phyloP scores from a whole-genome alignment of 108 stramenopile genomes.

The Heterococcus sp. region DNA sequence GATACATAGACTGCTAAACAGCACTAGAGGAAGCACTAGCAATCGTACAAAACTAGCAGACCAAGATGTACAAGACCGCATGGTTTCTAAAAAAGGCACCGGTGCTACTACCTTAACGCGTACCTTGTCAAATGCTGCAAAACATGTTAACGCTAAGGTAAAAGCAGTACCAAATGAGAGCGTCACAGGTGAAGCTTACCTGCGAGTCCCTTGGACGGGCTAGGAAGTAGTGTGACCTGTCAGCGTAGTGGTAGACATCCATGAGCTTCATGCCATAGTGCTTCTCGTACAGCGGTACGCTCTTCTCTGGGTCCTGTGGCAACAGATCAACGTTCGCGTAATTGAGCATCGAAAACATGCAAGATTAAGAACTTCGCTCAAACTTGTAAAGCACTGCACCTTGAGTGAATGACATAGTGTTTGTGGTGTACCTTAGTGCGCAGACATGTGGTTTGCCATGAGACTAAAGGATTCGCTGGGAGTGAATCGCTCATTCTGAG shows the following conservation, averaged over 20 bases:
- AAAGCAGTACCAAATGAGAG: not conserved
- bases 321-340: too few species aligned
- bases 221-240: conserved; percentile 15
- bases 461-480: too few species aligned
- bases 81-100: not conserved
- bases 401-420: too few species aligned
- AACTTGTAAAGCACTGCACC: too few species aligned
- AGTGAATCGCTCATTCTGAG: too few species aligned
- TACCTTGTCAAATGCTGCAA: not conserved
- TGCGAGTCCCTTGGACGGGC: conserved; percentile 7
- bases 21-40: not conserved
- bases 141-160: not conserved
- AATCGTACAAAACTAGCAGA: not conserved
- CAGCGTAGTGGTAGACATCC: conserved; percentile 11
- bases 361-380: too few species aligned
- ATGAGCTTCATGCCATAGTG: conserved; percentile 30
- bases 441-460: too few species aligned
- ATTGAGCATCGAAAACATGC: too few species aligned
- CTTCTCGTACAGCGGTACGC: conserved; percentile 33
- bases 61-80: not conserved
- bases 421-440: too few species aligned
- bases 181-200: not conserved
- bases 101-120: not conserved
- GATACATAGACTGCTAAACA: not conserved
- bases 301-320: conserved; percentile 20